Conservation (phyloP, 2,329 filamentous ascomycete genomes). For the Aspergillus amoenus region DNA sequence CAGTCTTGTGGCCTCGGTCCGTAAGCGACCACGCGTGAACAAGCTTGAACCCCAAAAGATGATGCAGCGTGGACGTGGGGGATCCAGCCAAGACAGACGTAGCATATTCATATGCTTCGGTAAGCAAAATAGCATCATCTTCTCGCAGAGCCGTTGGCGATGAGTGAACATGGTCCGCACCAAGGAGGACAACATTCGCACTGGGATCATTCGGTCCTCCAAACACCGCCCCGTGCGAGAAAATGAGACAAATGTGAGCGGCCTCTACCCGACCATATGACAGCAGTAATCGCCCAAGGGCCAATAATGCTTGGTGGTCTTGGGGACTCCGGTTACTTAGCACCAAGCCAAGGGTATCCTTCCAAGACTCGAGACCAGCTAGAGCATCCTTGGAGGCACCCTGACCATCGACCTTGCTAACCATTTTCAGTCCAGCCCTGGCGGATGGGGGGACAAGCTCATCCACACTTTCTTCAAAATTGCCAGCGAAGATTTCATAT, state of each 20-base stretch:
- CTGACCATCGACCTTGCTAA: slow-evolving; percentile 67
- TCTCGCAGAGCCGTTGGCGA: slow-evolving; percentile 74
- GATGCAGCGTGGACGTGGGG: slow-evolving; percentile 64
- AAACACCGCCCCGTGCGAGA: slow-evolving; percentile 73
- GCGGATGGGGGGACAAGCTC: slow-evolving; percentile 93
- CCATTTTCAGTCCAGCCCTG: slow-evolving; percentile 84
- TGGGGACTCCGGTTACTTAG: slow-evolving; percentile 82
- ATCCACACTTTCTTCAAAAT: slow-evolving; percentile 90
- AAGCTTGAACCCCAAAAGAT: slow-evolving; percentile 88
- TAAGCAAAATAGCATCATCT: slow-evolving; percentile 85
- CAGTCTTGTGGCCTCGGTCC: slow-evolving; percentile 76
- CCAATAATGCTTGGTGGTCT: slow-evolving; percentile 73
- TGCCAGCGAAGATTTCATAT: slow-evolving; percentile 92
- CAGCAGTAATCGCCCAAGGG: slow-evolving; percentile 77
- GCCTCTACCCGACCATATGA: slow-evolving; percentile 88
- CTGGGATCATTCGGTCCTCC: slow-evolving; percentile 80
- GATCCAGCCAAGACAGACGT: slow-evolving; percentile 66
- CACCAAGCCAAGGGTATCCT: slow-evolving; percentile 81
- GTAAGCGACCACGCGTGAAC: slow-evolving; percentile 81
- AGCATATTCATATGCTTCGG: slow-evolving; percentile 92
- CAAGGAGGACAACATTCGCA: slow-evolving; percentile 77
- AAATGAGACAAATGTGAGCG: slow-evolving; percentile 90
- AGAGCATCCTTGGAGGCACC: slow-evolving; percentile 69
- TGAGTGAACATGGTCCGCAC: slow-evolving; percentile 74
- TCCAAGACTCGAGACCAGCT: slow-evolving; percentile 89